phyloP scores from a whole-genome alignment of 345 rosid species.

The Microthlaspi erraticum region DNA sequence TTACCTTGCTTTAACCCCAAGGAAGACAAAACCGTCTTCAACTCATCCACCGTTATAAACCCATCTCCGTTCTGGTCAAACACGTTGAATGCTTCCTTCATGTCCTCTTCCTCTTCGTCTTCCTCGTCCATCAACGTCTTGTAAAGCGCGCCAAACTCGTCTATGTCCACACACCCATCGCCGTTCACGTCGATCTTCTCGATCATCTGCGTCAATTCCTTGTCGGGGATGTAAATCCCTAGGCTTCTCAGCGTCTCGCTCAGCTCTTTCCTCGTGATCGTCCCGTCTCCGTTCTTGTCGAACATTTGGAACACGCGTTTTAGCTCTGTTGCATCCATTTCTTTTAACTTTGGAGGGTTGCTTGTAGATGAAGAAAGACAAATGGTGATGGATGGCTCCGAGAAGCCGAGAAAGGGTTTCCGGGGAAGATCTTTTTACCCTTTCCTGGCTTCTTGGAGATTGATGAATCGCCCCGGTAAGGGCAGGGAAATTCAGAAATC shows the following conservation, averaged over 20 bases:
- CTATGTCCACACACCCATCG: constrained; percentile 64
- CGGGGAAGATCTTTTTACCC: background rate
- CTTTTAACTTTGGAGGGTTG: background rate
- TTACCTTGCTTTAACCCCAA: constrained; percentile 82
- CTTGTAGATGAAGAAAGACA: constrained; percentile 26
- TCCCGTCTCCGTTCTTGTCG: constrained; percentile 80
- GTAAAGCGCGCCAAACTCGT: constrained; percentile 72
- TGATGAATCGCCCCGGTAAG: constrained; percentile 7
- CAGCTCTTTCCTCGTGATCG: constrained; percentile 69
- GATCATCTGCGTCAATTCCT: constrained; percentile 61
- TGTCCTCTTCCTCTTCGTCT: constrained; percentile 69
- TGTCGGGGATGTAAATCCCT: constrained; percentile 68
- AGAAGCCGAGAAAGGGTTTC: constrained; percentile 32
- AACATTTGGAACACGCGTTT: constrained; percentile 78
- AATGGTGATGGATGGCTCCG: constrained; percentile 16
- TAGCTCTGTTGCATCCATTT: constrained; percentile 64
- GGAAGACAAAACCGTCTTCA: constrained; percentile 68
- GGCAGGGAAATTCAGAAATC: constrained; percentile 21
- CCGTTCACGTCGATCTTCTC: constrained; percentile 59
- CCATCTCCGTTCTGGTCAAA: constrained; percentile 91
- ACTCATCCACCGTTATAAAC: constrained; percentile 76
- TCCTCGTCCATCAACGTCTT: constrained; percentile 58
- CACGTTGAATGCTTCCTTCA: constrained; percentile 88
- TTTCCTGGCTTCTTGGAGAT: constrained; percentile 30
- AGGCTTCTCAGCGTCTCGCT: constrained; percentile 66